phyloP scores from a whole-genome alignment of 2,329 filamentous ascomycete genomes.

The Cladophialophora immunda region DNA sequence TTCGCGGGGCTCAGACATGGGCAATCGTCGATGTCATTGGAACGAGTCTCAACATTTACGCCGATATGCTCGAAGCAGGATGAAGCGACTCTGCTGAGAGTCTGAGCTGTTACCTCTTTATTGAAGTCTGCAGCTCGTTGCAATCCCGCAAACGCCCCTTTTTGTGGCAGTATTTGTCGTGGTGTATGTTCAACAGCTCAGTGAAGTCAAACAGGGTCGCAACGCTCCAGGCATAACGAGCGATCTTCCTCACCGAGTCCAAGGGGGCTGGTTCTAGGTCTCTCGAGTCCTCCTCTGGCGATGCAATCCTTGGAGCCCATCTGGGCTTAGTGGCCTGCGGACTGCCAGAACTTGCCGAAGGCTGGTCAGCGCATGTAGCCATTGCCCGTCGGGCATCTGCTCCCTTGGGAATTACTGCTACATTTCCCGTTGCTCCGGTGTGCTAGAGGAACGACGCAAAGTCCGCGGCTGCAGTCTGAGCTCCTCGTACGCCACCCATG shows the following conservation, averaged over 20 bases:
- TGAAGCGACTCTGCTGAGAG: not conserved
- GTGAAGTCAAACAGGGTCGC: not conserved
- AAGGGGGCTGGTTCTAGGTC: not conserved
- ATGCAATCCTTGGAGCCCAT: not conserved
- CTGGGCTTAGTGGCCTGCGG: not conserved
- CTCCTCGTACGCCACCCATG: not conserved
- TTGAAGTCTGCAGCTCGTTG: not conserved
- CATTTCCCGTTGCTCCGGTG: not conserved
- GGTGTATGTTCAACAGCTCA: not conserved
- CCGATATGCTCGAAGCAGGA: conserved; percentile 49
- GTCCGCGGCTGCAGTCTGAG: not conserved
- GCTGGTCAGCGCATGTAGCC: not conserved
- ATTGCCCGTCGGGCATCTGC: not conserved
- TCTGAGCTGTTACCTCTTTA: not conserved
- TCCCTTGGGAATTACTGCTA: not conserved
- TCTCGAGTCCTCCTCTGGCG: not conserved
- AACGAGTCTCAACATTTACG: conserved; percentile 51
- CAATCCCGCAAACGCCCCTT: not conserved
- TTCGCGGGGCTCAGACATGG: conserved; percentile 55
- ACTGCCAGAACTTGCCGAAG: not conserved
- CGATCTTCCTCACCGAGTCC: not conserved
- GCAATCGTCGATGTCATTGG: conserved; percentile 54
- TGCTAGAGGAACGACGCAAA: not conserved
- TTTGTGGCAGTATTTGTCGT: not conserved
- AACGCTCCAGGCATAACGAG: not conserved